phyloP scores from a whole-genome alignment of 108 stramenopile genomes.

The Pseudonitzschia delicatissima region DNA sequence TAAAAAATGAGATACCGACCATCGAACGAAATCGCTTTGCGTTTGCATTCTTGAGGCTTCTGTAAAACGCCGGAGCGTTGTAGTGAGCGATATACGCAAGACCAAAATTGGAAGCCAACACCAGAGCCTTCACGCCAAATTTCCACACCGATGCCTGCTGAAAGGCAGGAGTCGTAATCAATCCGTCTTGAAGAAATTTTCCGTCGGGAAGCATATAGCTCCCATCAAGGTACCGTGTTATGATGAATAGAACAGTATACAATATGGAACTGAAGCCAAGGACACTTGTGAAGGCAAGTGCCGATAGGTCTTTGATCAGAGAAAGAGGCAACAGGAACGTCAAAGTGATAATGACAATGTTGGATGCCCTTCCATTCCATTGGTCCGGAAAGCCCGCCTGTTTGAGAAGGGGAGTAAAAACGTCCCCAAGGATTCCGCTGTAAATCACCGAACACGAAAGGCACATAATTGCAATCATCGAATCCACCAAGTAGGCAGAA shows the following conservation, averaged over 20 bases:
- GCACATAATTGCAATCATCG: conserved; percentile 43
- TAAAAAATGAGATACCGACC: conserved; percentile 33
- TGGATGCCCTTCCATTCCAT: conserved; percentile 37
- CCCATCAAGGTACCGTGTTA: conserved; percentile 46
- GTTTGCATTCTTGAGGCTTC: conserved; percentile 31
- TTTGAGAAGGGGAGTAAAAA: conserved; percentile 42
- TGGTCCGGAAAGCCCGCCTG: conserved; percentile 36
- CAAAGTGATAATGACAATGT: conserved; percentile 37
- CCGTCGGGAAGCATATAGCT: conserved; percentile 39
- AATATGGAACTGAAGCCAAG: conserved; percentile 49
- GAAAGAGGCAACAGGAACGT: conserved; percentile 36
- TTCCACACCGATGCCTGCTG: conserved; percentile 37
- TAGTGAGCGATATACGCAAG: conserved; percentile 55
- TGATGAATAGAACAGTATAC: conserved; percentile 55
- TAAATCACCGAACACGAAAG: conserved; percentile 43
- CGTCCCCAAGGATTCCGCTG: conserved; percentile 55
- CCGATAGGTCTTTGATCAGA: conserved; percentile 48
- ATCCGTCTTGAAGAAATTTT: conserved; percentile 36
- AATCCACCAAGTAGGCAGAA: conserved; percentile 41
- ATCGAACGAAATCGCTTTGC: conserved; percentile 36
- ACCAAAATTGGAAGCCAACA: conserved; percentile 51
- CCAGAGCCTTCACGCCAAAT: conserved; percentile 45
- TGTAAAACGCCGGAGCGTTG: conserved; percentile 52
- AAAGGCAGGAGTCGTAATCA: conserved; percentile 31
- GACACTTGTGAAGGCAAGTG: conserved; percentile 55